phyloP scores from a whole-genome alignment of 139 green algal species.

The Asterochloris erici region DNA sequence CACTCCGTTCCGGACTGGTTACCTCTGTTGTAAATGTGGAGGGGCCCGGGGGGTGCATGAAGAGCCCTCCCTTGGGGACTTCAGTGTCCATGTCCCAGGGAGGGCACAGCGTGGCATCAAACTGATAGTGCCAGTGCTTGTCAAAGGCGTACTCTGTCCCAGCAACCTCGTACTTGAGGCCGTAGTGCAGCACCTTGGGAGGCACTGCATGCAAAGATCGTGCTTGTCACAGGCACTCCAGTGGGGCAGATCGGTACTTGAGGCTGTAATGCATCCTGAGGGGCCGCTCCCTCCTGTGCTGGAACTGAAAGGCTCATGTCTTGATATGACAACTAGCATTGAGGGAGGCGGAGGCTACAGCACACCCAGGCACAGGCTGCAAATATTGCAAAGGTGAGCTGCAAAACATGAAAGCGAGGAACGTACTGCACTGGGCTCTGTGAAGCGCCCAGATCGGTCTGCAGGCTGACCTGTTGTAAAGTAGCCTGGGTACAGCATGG shows the following conservation, averaged over 20 bases:
- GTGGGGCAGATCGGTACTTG: neutral
- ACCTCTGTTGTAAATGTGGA: conserved; percentile 17
- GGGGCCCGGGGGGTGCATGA: conserved; percentile 18
- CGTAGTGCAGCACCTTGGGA: conserved; percentile 87
- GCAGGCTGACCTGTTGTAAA: conserved; percentile 12
- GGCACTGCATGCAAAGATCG: conserved; percentile 13
- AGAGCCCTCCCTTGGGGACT: conserved; percentile 15
- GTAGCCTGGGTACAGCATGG: conserved; percentile 86
- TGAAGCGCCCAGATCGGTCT: neutral
- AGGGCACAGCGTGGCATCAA: conserved; percentile 22
- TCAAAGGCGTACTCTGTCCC: conserved; percentile 56
- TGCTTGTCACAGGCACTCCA: neutral
- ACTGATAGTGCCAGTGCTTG: conserved; percentile 54
- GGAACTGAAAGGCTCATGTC: neutral
- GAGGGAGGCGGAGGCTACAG: no score
- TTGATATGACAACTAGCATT: neutral
- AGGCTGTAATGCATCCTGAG: neutral
- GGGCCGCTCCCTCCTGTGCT: neutral
- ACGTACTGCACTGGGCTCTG: neutral
- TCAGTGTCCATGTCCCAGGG: conserved; percentile 26
- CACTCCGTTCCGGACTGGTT: neutral
- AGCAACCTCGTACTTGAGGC: conserved; percentile 50
- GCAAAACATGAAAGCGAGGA: no score
- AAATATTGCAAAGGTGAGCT: no score
- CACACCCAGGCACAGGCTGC: no score